These are phyloP conservation scores for Didymella sp. DNA, from an alignment of 2,329 filamentous ascomycete genomes.

Conservation along the genomic window DNA sequence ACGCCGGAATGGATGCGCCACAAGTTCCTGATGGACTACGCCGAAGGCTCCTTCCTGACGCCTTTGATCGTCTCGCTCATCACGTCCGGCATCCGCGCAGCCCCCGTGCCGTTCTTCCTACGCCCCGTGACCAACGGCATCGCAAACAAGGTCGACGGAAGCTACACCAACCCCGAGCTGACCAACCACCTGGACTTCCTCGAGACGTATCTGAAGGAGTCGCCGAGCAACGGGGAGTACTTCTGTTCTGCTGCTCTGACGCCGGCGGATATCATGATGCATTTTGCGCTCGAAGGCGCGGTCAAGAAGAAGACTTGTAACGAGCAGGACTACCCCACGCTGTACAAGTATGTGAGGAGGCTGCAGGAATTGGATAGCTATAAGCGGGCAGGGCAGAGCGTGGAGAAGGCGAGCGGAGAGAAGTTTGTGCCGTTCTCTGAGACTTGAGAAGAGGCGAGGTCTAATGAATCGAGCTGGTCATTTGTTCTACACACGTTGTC, in stretches of 20 bases:
- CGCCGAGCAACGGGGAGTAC: constrained; percentile 58
- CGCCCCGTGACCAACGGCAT: constrained; percentile 67
- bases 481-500: too few species aligned
- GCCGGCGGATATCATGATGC: constrained; percentile 61
- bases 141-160: constrained; percentile 55
- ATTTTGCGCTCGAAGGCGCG: constrained; percentile 59
- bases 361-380: constrained; percentile 56
- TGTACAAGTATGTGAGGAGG: constrained; percentile 55
- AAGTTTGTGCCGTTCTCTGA: constrained; percentile 46
- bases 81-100: constrained; percentile 58
- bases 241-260: constrained; percentile 59
- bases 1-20: constrained; percentile 67
- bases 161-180: constrained; percentile 57
- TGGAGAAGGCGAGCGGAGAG: constrained; percentile 53
- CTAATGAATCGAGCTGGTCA: too few species aligned
- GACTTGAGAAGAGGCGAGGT: neutral
- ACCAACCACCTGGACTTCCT: constrained; percentile 59
- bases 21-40: constrained; percentile 72
- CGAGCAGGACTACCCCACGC: constrained; percentile 55
- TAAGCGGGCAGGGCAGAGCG: constrained; percentile 57
- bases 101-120: constrained; percentile 72
- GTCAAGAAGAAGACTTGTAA: constrained; percentile 48
- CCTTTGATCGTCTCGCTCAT: constrained; percentile 70
- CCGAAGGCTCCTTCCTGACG: constrained; percentile 83
- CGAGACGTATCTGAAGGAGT: constrained; percentile 57